These are phyloP conservation scores for Fusarium sp. DNA, from an alignment of 2,329 filamentous ascomycete species.

Conservation along the genomic window DNA sequence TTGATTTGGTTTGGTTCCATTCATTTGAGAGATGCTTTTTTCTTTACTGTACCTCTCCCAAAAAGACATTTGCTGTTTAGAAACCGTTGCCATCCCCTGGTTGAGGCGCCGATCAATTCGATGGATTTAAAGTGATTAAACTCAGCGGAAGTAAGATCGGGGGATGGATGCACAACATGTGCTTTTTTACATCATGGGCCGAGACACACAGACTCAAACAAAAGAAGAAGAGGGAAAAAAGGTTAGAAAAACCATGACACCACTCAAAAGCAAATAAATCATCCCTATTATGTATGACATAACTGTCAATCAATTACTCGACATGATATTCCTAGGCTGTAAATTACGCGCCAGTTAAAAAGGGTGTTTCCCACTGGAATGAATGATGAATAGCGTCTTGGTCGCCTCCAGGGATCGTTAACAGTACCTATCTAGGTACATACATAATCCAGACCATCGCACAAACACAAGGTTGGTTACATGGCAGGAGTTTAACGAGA, in stretches of 20 bases:
- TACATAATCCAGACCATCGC: background rate
- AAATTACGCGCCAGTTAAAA: constrained; percentile 32
- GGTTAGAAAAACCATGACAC: background rate
- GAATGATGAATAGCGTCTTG: constrained; percentile 22
- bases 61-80: constrained; percentile 3
- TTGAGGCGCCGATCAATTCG: constrained; percentile 20
- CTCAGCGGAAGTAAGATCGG: constrained; percentile 7
- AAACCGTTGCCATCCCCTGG: constrained; percentile 9
- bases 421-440: no score
- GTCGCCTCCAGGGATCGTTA: constrained; percentile 14
- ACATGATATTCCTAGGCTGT: constrained; percentile 20
- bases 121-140: constrained; percentile 11
- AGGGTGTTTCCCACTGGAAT: constrained; percentile 34
- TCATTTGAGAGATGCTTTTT: background rate
- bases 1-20: no score
- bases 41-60: background rate
- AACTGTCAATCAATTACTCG: constrained; percentile 23
- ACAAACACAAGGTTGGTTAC: constrained; percentile 19
- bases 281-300: background rate
- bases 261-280: background rate
- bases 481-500: constrained; percentile 8
- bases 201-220: constrained; percentile 28
- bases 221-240: background rate
- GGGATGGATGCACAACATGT: constrained; percentile 10
- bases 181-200: constrained; percentile 17